phyloP scores from a whole-genome alignment of 2,329 filamentous ascomycete genomes.

The Nemania sp. region DNA sequence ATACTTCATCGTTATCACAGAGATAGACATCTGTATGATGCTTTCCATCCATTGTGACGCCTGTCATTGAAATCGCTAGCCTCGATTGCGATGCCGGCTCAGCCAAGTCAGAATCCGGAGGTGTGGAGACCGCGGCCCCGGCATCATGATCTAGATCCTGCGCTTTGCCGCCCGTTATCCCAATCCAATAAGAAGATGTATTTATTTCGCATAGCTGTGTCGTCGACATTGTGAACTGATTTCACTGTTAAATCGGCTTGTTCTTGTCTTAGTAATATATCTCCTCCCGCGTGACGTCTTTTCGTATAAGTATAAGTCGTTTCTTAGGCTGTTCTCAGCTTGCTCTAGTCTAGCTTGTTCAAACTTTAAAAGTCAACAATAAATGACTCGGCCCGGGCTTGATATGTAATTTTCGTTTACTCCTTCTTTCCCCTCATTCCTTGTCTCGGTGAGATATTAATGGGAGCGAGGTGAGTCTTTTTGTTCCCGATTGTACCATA shows the following conservation, averaged over 20 bases:
- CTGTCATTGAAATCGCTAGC: not conserved
- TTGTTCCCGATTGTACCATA: too few species aligned
- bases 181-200: not conserved
- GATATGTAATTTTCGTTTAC: too few species aligned
- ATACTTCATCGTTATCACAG: not conserved
- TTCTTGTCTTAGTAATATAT: not conserved
- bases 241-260: too few species aligned
- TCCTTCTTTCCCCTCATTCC: not conserved
- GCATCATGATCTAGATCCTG: not conserved
- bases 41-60: too few species aligned
- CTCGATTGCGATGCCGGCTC: not conserved
- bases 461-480: too few species aligned
- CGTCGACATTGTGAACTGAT: too few species aligned
- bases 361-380: too few species aligned
- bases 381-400: too few species aligned
- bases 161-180: not conserved
- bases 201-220: not conserved
- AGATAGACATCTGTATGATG: not conserved
- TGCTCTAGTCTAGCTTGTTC: too few species aligned
- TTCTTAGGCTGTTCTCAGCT: too few species aligned
- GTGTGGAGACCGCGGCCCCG: slow-evolving; percentile 8
- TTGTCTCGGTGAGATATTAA: not conserved
- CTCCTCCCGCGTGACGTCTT: too few species aligned
- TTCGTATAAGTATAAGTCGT: too few species aligned
- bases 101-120: not conserved